Evolutionary conservation across 805 yeast species (phyloP).

Genomic region (Candida arabinofermentans): DNA sequence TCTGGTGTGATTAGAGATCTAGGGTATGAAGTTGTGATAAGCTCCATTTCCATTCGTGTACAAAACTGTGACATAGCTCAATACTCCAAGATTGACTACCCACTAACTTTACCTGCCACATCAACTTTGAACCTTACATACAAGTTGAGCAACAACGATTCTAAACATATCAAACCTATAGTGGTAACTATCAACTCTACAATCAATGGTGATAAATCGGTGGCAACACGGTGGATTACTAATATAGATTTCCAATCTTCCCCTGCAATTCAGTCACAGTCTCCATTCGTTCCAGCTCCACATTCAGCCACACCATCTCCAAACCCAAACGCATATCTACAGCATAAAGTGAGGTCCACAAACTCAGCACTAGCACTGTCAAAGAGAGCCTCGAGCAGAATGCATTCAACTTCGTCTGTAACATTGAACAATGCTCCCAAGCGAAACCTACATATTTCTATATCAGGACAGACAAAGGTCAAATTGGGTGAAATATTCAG

Average conservation of each 20-base stretch:
- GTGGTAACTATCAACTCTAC: conserved; percentile 19
- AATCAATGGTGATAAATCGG: conserved; percentile 13
- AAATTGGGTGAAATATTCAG: conserved; percentile 55
- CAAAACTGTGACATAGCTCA: conserved; percentile 23
- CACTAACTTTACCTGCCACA: conserved; percentile 25
- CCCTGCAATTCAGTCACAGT: background rate
- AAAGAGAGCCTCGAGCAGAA: conserved; percentile 16
- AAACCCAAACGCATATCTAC: conserved; percentile 11
- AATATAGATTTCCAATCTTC: conserved; percentile 29
- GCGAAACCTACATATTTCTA: conserved; percentile 44
- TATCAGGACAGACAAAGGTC: conserved; percentile 59
- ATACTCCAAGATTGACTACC: conserved; percentile 22
- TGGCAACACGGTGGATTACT: conserved; percentile 36
- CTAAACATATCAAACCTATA: conserved; percentile 24
- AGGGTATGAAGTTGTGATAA: conserved; percentile 8
- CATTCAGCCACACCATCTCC: conserved; percentile 24
- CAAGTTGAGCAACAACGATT: conserved; percentile 24
- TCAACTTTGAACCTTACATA: conserved; percentile 24
- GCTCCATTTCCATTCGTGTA: conserved; percentile 16
- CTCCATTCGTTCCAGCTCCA: conserved; percentile 4
- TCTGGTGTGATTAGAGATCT: conserved; percentile 15
- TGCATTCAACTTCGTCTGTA: conserved; percentile 22
- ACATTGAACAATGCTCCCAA: conserved; percentile 14
- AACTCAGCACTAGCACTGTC: conserved; percentile 19
- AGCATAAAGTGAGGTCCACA: conserved; percentile 10